These are phyloP conservation scores for Alternaria sp. DNA, from an alignment of 2,329 filamentous ascomycete species.

Conservation along the genomic window DNA sequence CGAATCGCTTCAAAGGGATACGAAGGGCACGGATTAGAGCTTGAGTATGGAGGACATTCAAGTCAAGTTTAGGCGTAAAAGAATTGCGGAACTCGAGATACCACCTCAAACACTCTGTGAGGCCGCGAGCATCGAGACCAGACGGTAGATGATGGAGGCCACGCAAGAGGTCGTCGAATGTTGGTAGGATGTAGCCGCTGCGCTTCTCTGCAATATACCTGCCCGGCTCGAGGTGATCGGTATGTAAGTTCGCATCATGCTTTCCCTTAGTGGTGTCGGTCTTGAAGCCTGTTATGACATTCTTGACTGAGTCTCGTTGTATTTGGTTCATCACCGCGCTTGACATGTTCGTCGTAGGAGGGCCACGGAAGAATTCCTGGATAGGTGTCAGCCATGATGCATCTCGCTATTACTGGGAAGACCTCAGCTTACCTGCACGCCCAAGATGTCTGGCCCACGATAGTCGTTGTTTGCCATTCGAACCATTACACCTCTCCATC, in stretches of 20 bases:
- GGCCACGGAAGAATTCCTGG: constrained; percentile 30
- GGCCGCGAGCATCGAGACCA: constrained; percentile 29
- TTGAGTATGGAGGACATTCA: constrained; percentile 40
- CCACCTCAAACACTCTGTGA: constrained; percentile 35
- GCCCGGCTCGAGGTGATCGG: constrained; percentile 16
- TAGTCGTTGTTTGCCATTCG: constrained; percentile 35
- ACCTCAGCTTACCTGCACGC: constrained; percentile 24
- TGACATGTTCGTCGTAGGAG: constrained; percentile 8
- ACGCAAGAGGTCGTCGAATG: constrained; percentile 30
- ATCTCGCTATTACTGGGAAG: neutral
- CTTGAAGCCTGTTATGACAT: constrained; percentile 19
- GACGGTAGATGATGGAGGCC: constrained; percentile 29
- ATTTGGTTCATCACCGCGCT: constrained; percentile 19
- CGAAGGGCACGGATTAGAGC: constrained; percentile 30
- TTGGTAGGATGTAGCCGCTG: constrained; percentile 20
- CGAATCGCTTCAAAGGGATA: constrained; percentile 20
- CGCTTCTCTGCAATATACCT: constrained; percentile 11
- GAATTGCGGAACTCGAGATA: constrained; percentile 21
- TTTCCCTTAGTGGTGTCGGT: constrained; percentile 18
- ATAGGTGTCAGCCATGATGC: neutral
- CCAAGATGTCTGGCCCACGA: constrained; percentile 27
- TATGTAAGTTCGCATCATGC: constrained; percentile 22
- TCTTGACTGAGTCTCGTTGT: constrained; percentile 24
- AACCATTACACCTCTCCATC: constrained; percentile 32
- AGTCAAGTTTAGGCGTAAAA: constrained; percentile 32